Conservation (phyloP, 2,329 filamentous ascomycete species). For the Elsinoe perseae region DNA sequence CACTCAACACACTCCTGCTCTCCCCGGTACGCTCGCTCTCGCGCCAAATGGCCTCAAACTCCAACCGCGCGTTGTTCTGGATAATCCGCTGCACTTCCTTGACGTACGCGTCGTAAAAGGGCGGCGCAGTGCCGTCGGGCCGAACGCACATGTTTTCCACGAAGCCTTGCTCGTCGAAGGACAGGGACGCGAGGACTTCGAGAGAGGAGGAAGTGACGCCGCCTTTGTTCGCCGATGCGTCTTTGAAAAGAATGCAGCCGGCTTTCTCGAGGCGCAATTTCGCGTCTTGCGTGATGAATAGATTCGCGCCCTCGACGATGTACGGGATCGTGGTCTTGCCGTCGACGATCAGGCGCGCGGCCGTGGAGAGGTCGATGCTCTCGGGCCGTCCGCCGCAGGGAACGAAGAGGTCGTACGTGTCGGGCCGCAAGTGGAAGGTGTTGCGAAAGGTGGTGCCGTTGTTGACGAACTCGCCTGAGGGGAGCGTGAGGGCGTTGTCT, state of each 20-base stretch:
- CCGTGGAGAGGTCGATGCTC: constrained; percentile 86
- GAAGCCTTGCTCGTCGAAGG: constrained; percentile 86
- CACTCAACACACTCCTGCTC: constrained; percentile 75
- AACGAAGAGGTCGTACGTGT: constrained; percentile 80
- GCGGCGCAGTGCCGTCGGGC: constrained; percentile 68
- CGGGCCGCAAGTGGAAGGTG: constrained; percentile 78
- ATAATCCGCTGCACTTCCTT: constrained; percentile 86
- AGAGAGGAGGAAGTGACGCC: constrained; percentile 96
- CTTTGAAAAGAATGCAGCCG: constrained; percentile 94
- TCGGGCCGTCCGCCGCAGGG: constrained; percentile 94
- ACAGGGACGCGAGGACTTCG: constrained; percentile 87
- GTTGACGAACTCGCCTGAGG: constrained; percentile 73
- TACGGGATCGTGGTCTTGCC: constrained; percentile 84
- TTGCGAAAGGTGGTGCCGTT: constrained; percentile 97
- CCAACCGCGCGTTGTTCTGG: constrained; percentile 79
- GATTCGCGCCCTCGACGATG: constrained; percentile 94
- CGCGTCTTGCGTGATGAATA: constrained; percentile 98
- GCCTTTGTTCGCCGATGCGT: constrained; percentile 96
- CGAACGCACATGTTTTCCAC: constrained; percentile 85
- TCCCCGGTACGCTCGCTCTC: constrained; percentile 78
- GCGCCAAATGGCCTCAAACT: constrained; percentile 98
- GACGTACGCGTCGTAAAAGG: constrained; percentile 92
- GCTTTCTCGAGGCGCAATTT: constrained; percentile 91
- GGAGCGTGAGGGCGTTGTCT: constrained; percentile 80
- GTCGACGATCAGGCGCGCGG: constrained; percentile 78